Conservation (phyloP, 352 stramenopile genomes). For the Pilasporangium apinafurcum region DNA sequence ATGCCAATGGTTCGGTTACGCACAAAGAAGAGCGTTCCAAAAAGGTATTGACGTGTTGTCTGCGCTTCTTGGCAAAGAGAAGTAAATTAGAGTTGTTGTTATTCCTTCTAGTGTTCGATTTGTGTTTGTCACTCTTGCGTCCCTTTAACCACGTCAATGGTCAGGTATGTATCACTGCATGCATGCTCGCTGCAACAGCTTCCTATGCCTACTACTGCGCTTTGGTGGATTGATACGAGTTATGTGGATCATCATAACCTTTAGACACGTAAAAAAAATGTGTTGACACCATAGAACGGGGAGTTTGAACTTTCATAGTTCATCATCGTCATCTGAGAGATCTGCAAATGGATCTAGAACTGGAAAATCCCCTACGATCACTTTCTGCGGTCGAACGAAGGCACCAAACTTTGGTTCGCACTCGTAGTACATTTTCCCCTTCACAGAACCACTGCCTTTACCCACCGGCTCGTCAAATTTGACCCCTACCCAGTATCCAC, state of each 20-base stretch:
- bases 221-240: too few relatives aligned
- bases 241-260: too few relatives aligned
- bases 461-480: conserved; percentile 96
- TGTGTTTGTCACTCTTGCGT: background rate
- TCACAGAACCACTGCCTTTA: conserved; percentile 90
- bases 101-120: conserved; percentile 10
- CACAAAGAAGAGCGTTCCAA: too few relatives aligned
- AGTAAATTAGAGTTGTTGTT: conserved; percentile 44
- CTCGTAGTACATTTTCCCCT: conserved; percentile 91
- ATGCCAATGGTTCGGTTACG: background rate
- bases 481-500: conserved; percentile 94
- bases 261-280: too few relatives aligned
- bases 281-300: too few relatives aligned
- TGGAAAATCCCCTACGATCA: conserved; percentile 92
- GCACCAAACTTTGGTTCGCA: conserved; percentile 88
- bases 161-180: too few relatives aligned
- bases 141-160: background rate
- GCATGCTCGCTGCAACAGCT: too few relatives aligned
- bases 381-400: conserved; percentile 94
- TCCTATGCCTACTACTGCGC: too few relatives aligned
- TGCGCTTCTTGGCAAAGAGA: conserved; percentile 22
- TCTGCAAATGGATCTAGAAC: conserved; percentile 74
- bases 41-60: too few relatives aligned
- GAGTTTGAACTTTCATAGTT: too few relatives aligned
- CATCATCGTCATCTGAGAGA: conserved; percentile 66